Percentiles rank a stretch among this genome's conserved stretches.
phyloP scores from a whole-genome alignment of 176 grass and related monocot species.

The Zea luxurians region DNA sequence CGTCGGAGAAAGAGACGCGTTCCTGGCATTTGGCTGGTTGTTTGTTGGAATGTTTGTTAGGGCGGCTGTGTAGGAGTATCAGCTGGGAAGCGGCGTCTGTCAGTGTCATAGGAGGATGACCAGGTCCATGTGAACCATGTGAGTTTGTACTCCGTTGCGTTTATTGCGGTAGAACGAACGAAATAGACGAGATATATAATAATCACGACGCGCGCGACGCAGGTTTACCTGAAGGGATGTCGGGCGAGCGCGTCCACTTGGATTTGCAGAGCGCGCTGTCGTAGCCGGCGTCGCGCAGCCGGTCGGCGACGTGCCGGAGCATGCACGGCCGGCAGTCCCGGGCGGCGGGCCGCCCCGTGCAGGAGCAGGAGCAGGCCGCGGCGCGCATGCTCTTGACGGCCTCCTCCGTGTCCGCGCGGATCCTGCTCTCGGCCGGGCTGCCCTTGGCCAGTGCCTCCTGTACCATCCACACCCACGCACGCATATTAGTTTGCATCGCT shows the following conservation, averaged over 20 bases:
- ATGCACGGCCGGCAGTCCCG: slow-evolving; percentile 65
- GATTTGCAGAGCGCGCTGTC: slow-evolving; percentile 82
- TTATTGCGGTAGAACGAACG: not conserved
- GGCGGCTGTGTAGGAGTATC: no score
- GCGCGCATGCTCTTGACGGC: slow-evolving; percentile 51
- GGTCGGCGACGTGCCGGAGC: slow-evolving; percentile 47
- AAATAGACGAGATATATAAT: not conserved
- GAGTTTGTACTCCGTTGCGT: not conserved
- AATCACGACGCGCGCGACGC: not conserved
- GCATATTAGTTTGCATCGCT: slow-evolving; percentile 5
- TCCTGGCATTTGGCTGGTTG: slow-evolving; percentile 8
- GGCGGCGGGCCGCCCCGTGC: slow-evolving; percentile 39
- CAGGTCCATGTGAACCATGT: slow-evolving; percentile 43
- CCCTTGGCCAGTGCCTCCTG: slow-evolving; percentile 71
- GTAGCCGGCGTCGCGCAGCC: slow-evolving; percentile 63
- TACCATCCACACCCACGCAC: slow-evolving; percentile 17
- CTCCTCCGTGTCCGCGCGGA: slow-evolving; percentile 54
- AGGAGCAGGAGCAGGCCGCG: slow-evolving; percentile 45
- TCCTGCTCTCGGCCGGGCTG: slow-evolving; percentile 71
- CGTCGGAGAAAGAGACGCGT: slow-evolving; percentile 16
- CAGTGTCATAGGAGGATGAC: not conserved
- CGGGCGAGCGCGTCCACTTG: slow-evolving; percentile 71
- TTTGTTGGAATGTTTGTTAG: not conserved
- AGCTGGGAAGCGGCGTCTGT: not conserved
- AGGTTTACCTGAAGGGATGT: slow-evolving; percentile 71